Percentiles rank a stretch among this genome's conserved stretches.
These are phyloP conservation scores for Aspergillus spinulosporus DNA, from an alignment of 2,329 filamentous ascomycete genomes.

Conservation along the genomic window DNA sequence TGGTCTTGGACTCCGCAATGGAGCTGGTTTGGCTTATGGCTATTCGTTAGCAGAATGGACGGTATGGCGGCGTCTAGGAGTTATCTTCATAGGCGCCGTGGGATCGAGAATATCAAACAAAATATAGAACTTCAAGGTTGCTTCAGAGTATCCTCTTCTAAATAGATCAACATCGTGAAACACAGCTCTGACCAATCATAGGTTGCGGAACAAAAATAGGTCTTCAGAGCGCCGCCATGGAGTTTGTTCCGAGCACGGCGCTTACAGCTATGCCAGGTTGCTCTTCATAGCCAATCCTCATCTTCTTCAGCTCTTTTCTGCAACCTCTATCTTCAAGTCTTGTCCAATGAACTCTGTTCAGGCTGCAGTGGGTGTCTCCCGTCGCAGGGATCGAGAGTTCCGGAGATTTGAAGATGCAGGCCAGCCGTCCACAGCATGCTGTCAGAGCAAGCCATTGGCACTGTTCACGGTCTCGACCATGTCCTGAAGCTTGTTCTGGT, in stretches of 20 bases:
- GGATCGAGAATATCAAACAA: background rate
- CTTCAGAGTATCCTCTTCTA: background rate
- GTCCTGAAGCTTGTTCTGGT: slow-evolving; percentile 9
- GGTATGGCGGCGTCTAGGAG: background rate
- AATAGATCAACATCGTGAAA: slow-evolving; percentile 6
- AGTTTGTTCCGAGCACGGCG: slow-evolving; percentile 18
- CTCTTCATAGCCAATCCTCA: slow-evolving; percentile 19
- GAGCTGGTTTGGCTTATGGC: background rate
- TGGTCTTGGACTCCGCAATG: background rate
- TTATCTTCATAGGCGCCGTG: background rate
- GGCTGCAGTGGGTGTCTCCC: background rate
- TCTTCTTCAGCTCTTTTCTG: slow-evolving; percentile 6
- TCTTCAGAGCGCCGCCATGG: slow-evolving; percentile 14
- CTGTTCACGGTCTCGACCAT: background rate
- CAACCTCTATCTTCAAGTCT: slow-evolving; percentile 11
- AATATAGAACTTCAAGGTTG: background rate
- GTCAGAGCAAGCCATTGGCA: background rate
- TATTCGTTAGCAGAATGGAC: background rate
- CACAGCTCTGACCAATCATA: background rate
- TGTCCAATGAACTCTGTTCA: slow-evolving; percentile 16
- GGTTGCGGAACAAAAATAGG: slow-evolving; percentile 5
- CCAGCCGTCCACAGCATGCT: slow-evolving; percentile 1
- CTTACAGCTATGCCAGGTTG: slow-evolving; percentile 16
- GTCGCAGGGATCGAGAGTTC: slow-evolving; percentile 13
- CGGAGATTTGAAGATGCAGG: slow-evolving; percentile 21